Evolutionary conservation across 768 basidiomycete species (phyloP), one percentile per base, ranked within the genome.

Genomic region (Pleurotus eryngii): DNA sequence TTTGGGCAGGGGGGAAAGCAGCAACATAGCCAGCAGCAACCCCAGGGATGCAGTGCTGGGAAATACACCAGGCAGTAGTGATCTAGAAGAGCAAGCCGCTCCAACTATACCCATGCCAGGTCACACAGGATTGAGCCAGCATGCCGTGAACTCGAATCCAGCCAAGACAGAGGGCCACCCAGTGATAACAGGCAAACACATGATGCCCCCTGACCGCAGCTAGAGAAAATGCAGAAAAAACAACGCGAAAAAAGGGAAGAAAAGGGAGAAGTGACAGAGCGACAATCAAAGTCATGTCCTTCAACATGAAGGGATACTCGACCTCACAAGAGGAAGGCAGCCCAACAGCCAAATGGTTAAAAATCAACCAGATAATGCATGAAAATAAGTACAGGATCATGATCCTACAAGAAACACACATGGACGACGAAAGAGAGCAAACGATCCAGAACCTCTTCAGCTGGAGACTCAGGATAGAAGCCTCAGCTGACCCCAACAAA

Each of bases 321-420:
- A 22, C 17, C 40, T 47, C 48, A 5, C 24, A 47, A 6, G 38
- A 18, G 8, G 49, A 42, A 2, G 45, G 24, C 1, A 5, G 24
- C 24, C 24, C 55, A n/a, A 5, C 54, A 8, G 18, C 54, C 7
- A 72, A 72, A 49, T 69, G 68, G 68, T 3, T 54, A 0, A 59
- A 70, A 11, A 54, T 73, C 1, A 69, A 67, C 49, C 64, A 64
- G 46, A 39, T 72, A 4, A 58, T 75, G 35, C 42, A 49, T 12
- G 56, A 63, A 0, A 45, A 70, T 0, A 62, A 62, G 46, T 64
- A 74, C 8, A 71, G 60, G 12, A 59, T 75, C 0, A 55, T 74
- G 2, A 56, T 63, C 1, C 18, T 74, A 0, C 66, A 68, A 27
- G 74, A 76, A 61, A 66, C 71, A 0, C 73, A 75, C 64, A 60